Evolutionary conservation across 2,329 filamentous ascomycete species (phyloP).

Genomic region (Leptodontidium sp.): DNA sequence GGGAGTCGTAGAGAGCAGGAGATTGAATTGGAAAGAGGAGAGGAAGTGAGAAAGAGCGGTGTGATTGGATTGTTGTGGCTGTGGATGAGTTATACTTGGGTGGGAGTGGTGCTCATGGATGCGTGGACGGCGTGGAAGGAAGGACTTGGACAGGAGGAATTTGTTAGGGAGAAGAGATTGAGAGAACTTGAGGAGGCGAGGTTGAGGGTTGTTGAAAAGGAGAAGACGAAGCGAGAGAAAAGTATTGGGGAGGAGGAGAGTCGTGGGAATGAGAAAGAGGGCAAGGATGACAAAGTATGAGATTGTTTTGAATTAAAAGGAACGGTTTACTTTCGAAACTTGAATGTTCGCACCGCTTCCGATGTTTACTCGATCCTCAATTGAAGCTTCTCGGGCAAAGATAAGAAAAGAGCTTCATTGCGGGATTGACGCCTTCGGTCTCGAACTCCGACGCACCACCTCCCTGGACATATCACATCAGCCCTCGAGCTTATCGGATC

Average conservation of each 20-base stretch:
- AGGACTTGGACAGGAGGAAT: background rate
- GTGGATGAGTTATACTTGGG: slow-evolving; percentile 2
- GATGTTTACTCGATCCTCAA: background rate
- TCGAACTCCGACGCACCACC: background rate
- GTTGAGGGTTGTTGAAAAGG: background rate
- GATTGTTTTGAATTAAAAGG: too few relatives aligned
- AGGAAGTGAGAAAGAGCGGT: background rate
- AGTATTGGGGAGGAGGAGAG: background rate
- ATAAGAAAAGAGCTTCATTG: too few relatives aligned
- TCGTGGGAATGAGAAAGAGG: background rate
- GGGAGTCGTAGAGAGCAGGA: background rate
- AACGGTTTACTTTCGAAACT: too few relatives aligned
- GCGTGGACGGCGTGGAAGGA: background rate
- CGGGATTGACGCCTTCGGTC: background rate
- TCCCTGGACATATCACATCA: background rate
- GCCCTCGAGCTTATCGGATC: background rate
- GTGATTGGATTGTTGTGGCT: background rate
- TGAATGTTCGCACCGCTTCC: too few relatives aligned
- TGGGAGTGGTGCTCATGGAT: background rate
- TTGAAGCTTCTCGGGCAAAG: background rate
- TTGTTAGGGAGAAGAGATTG: slow-evolving; percentile 9
- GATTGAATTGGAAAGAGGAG: slow-evolving; percentile 11
- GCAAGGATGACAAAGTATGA: background rate
- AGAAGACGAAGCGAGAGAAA: background rate
- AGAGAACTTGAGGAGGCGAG: background rate